Conservation (phyloP, 2,329 filamentous ascomycete genomes). For the Ascosphaera acerosa region DNA sequence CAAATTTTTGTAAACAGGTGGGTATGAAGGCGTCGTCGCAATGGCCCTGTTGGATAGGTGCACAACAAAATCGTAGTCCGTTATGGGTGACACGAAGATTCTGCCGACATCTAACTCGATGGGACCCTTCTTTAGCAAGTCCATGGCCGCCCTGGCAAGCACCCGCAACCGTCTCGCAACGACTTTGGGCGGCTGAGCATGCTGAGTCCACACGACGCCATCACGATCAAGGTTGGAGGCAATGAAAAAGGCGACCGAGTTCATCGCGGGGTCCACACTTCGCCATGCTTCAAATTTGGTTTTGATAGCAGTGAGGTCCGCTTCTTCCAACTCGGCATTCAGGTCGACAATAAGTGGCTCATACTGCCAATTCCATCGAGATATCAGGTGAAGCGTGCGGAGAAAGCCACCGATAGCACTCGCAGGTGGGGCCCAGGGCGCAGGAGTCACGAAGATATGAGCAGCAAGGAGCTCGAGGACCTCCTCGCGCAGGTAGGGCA, state of each 20-base stretch:
- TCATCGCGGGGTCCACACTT: constrained; percentile 70
- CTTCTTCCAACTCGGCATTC: constrained; percentile 31
- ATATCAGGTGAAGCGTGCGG: constrained; percentile 52
- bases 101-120: constrained; percentile 27
- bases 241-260: constrained; percentile 54
- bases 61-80: constrained; percentile 71
- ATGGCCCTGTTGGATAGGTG: constrained; percentile 35
- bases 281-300: constrained; percentile 64
- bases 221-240: constrained; percentile 55
- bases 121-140: constrained; percentile 29
- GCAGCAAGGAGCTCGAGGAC: constrained; percentile 63
- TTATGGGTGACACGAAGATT: constrained; percentile 47
- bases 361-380: constrained; percentile 76
- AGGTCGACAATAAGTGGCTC: constrained; percentile 64
- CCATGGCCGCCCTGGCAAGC: constrained; percentile 51
- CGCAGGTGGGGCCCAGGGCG: constrained; percentile 55
- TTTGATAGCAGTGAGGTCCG: constrained; percentile 35
- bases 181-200: constrained; percentile 45
- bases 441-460: constrained; percentile 53
- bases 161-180: constrained; percentile 61
- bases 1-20: constrained; percentile 50
- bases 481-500: constrained; percentile 49
- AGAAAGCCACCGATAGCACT: constrained; percentile 59
- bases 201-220: constrained; percentile 58
- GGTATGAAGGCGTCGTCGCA: constrained; percentile 4